A percentile compares a stretch with the other conserved stretches of the same genome.
phyloP scores from a whole-genome alignment of 2,329 filamentous ascomycete genomes.

The Podosphaera leucotricha region DNA sequence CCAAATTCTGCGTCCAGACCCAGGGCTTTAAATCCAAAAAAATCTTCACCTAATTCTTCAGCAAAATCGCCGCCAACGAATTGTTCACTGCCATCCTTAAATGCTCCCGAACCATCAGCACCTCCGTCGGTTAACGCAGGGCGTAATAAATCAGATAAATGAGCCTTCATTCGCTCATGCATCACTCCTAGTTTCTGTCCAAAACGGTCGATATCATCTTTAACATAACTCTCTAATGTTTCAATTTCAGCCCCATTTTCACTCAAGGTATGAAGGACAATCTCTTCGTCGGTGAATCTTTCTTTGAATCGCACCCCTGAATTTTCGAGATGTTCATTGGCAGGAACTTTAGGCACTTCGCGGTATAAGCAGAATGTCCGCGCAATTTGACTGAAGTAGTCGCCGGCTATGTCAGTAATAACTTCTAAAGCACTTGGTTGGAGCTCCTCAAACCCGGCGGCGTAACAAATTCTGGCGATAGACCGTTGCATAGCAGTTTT shows the following conservation, averaged over 20 bases:
- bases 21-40: conserved; percentile 93
- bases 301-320: conserved; percentile 26
- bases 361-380: conserved; percentile 60
- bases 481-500: conserved; percentile 71
- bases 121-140: conserved; percentile 65
- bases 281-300: conserved; percentile 62
- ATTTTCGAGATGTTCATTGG: conserved; percentile 19
- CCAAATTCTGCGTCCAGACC: conserved; percentile 83
- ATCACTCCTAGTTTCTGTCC: conserved; percentile 56
- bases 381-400: conserved; percentile 72
- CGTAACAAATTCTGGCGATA: conserved; percentile 85
- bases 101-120: conserved; percentile 67
- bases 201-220: conserved; percentile 78
- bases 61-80: conserved; percentile 94
- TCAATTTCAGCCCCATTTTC: conserved; percentile 70
- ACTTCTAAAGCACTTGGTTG: conserved; percentile 85
- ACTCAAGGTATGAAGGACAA: conserved; percentile 63
- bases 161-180: conserved; percentile 83
- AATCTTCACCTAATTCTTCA: conserved; percentile 93
- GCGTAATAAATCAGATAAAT: conserved; percentile 79
- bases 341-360: conserved; percentile 55
- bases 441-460: conserved; percentile 88
- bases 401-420: conserved; percentile 67
- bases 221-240: conserved; percentile 62
- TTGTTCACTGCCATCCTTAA: conserved; percentile 91